Evolutionary conservation across 495 filamentous ascomycete species (phyloP).

Genomic region (Neurospora sp.): DNA sequence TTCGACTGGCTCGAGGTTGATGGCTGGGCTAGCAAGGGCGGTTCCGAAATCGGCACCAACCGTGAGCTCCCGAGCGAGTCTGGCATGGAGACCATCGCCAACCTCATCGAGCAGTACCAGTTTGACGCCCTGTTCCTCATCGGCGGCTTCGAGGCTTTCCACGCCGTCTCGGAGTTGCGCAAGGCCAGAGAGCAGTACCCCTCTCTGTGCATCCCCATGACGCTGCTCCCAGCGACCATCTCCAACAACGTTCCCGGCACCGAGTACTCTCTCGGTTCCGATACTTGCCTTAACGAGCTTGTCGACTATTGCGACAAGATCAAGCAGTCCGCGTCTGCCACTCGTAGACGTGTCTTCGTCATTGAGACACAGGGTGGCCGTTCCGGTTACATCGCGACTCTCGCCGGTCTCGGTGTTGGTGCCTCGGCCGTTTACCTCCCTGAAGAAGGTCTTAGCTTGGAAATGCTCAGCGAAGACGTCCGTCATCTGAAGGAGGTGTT

Average conservation of each 20-base stretch:
- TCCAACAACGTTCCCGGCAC: constrained; percentile 98
- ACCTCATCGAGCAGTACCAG: constrained; percentile 72
- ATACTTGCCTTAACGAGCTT: constrained; percentile 96
- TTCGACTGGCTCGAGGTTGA: constrained; percentile 92
- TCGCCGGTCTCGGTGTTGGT: constrained; percentile 80
- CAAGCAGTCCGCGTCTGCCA: constrained; percentile 90
- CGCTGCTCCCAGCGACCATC: constrained; percentile 89
- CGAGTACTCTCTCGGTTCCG: constrained; percentile 92
- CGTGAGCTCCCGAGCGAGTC: constrained; percentile 79
- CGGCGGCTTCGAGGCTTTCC: constrained; percentile 96
- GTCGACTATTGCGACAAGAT: constrained; percentile 95
- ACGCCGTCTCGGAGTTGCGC: constrained; percentile 76
- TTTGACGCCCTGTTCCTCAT: constrained; percentile 89
- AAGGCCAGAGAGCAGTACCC: constrained; percentile 67
- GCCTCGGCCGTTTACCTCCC: constrained; percentile 96
- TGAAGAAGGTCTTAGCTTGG: constrained; percentile 88
- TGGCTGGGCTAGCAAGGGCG: constrained; percentile 89
- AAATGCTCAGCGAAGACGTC: constrained; percentile 88
- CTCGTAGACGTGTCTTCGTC: constrained; percentile 87
- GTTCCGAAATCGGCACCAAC: constrained; percentile 97
- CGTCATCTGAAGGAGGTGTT: constrained; percentile 82
- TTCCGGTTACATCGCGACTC: constrained; percentile 88
- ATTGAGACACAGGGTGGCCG: constrained; percentile 95
- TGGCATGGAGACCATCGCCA: constrained; percentile 72
- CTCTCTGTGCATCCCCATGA: constrained; percentile 87